Percentiles rank a stretch among this genome's conserved stretches.
phyloP scores from a whole-genome alignment of 208 protist species.

The Crithidia expoeki region DNA sequence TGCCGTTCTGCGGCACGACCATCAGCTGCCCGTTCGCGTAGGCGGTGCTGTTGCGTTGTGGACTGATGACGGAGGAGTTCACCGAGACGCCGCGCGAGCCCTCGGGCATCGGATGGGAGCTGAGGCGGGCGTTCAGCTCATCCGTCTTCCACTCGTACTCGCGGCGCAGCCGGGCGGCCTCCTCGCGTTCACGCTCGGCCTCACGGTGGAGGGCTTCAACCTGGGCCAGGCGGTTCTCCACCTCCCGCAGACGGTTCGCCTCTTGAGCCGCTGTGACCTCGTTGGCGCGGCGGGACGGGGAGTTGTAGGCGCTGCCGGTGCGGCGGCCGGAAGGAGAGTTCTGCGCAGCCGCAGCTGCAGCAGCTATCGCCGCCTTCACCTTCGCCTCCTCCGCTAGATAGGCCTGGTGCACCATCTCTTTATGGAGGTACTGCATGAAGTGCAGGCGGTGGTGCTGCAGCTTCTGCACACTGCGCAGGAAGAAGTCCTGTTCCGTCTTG shows the following conservation, averaged over 20 bases:
- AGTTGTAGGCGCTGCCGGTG: slow-evolving; percentile 22
- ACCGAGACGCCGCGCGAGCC: slow-evolving; percentile 38
- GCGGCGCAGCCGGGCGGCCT: slow-evolving; percentile 55
- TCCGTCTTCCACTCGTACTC: slow-evolving; percentile 66
- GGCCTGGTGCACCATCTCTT: slow-evolving; percentile 83
- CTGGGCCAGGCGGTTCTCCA: slow-evolving; percentile 65
- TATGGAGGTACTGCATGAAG: slow-evolving; percentile 87
- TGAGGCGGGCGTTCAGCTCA: slow-evolving; percentile 33
- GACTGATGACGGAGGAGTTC: slow-evolving; percentile 33
- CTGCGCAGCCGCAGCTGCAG: slow-evolving; percentile 5
- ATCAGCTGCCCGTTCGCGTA: slow-evolving; percentile 27
- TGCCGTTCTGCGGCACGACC: slow-evolving; percentile 26
- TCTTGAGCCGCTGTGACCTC: slow-evolving; percentile 34
- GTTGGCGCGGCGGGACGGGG: slow-evolving; percentile 27
- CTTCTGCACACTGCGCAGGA: slow-evolving; percentile 67
- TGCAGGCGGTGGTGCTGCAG: slow-evolving; percentile 84
- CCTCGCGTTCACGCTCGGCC: slow-evolving; percentile 62
- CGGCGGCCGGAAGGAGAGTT: slow-evolving; percentile 15
- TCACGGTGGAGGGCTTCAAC: slow-evolving; percentile 75
- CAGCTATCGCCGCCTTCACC: slow-evolving; percentile 43
- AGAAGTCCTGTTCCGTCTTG: slow-evolving; percentile 45
- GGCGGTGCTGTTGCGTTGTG: slow-evolving; percentile 17
- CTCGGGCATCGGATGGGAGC: slow-evolving; percentile 13
- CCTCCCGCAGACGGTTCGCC: slow-evolving; percentile 62
- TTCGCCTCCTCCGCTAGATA: slow-evolving; percentile 76